Percentiles rank a stretch among this genome's conserved stretches.
phyloP scores from a whole-genome alignment of 148 eudicot genomes.

The Amaranthus cruentus region DNA sequence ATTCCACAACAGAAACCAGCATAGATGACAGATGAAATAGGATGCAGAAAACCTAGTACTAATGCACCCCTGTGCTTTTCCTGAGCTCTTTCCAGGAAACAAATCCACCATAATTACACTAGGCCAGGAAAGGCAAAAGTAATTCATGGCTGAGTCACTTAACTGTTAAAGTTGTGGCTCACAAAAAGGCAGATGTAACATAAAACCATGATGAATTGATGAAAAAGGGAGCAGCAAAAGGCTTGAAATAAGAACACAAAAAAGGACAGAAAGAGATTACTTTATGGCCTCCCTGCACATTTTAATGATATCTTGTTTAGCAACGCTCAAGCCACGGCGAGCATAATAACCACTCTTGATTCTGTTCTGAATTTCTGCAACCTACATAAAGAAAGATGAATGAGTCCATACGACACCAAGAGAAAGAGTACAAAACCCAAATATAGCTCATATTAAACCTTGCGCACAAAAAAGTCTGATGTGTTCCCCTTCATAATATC shows the following conservation, averaged over 20 bases:
- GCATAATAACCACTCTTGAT: conserved; percentile 82
- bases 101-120: neutral
- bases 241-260: conserved; percentile 1
- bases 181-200: neutral
- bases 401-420: neutral
- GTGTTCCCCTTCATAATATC: conserved; percentile 80
- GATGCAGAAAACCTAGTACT: neutral
- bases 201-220: neutral
- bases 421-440: neutral
- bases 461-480: conserved; percentile 66
- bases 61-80: neutral
- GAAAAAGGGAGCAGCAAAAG: neutral
- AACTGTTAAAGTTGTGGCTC: neutral
- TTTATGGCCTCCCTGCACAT: conserved; percentile 90
- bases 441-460: conserved; percentile 38
- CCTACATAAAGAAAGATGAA: conserved; percentile 37
- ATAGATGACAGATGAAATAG: too few species aligned
- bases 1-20: neutral
- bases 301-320: conserved; percentile 76
- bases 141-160: neutral
- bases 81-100: neutral
- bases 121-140: neutral
- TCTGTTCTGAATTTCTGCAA: conserved; percentile 72
- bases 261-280: conserved; percentile 33
- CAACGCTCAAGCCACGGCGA: conserved; percentile 64